phyloP scores from a whole-genome alignment of 179 eudicot genomes.

The Actinidia chinensis region DNA sequence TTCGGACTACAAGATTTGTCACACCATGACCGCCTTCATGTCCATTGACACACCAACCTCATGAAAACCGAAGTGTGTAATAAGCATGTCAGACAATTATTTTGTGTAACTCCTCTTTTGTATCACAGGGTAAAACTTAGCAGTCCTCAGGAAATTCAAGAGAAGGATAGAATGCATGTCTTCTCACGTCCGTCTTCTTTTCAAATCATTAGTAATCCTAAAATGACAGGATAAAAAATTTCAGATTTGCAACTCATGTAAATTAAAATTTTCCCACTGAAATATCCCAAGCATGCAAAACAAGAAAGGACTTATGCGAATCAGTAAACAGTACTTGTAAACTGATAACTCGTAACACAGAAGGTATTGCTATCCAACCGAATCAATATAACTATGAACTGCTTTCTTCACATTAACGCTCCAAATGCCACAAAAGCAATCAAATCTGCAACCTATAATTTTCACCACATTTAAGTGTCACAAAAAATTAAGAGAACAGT shows the following conservation, averaged over 20 bases:
- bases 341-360: slow-evolving; percentile 86
- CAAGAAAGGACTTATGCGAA: slow-evolving; percentile 62
- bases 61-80: not conserved
- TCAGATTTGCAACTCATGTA: not conserved
- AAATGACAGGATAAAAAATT: slow-evolving; percentile 11
- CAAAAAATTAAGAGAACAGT: not conserved
- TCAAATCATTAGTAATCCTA: slow-evolving; percentile 81
- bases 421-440: slow-evolving; percentile 90
- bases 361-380: slow-evolving; percentile 83
- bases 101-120: slow-evolving; percentile 88
- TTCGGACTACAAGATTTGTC: not conserved
- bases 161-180: slow-evolving; percentile 62
- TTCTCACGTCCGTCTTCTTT: slow-evolving; percentile 70
- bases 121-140: slow-evolving; percentile 81
- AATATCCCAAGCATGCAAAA: slow-evolving; percentile 8
- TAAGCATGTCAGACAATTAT: slow-evolving; percentile 32
- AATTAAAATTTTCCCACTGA: not conserved
- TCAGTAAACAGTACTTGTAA: slow-evolving; percentile 68
- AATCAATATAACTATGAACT: slow-evolving; percentile 61
- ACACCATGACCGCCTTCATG: not conserved
- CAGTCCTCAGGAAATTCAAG: slow-evolving; percentile 86
- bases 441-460: slow-evolving; percentile 82
- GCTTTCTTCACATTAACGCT: slow-evolving; percentile 49
- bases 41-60: not conserved
- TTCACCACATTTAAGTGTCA: not conserved